phyloP scores from a whole-genome alignment of 352 stramenopile genomes.

The Phytophthora niederhauseri region DNA sequence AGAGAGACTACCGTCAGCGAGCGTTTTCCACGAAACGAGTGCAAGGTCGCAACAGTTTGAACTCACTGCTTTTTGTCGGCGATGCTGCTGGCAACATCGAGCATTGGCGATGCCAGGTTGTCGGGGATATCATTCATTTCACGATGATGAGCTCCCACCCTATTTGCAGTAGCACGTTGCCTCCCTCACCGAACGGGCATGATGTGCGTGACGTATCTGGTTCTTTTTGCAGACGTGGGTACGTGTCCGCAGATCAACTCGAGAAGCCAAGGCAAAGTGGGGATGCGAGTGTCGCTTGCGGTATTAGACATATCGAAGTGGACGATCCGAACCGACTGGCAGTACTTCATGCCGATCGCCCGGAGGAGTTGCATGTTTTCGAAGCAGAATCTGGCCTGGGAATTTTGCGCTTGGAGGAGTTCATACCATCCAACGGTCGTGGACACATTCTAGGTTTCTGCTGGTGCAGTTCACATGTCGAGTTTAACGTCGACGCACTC shows the following conservation, averaged over 20 bases:
- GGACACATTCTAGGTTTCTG: conserved; percentile 72
- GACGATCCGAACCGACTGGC: conserved; percentile 86
- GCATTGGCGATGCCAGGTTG: conserved; percentile 78
- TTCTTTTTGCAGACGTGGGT: conserved; percentile 44
- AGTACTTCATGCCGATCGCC: conserved; percentile 55
- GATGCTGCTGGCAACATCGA: conserved; percentile 61
- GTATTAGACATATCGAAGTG: conserved; percentile 80
- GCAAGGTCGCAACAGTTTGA: conserved; percentile 45
- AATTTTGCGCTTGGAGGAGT: conserved; percentile 76
- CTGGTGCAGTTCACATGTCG: conserved; percentile 82
- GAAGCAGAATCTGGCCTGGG: conserved; percentile 83
- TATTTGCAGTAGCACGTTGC: conserved; percentile 13
- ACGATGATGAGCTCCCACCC: conserved; percentile 72
- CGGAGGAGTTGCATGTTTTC: conserved; percentile 67
- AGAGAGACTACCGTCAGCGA: conserved; percentile 82
- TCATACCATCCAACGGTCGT: conserved; percentile 57
- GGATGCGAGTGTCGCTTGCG: conserved; percentile 10
- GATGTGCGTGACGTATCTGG: conserved; percentile 6
- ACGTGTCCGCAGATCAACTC: conserved; percentile 31
- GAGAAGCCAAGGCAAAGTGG: conserved; percentile 14
- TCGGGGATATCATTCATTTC: conserved; percentile 57
- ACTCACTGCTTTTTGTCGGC: conserved; percentile 82
- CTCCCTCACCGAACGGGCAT: conserved; percentile 12
- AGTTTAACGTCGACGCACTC: conserved; percentile 85
- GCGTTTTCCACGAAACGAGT: conserved; percentile 65